Evolutionary conservation across 208 protist species (phyloP).

Genomic region (Crithidia thermophila): DNA sequence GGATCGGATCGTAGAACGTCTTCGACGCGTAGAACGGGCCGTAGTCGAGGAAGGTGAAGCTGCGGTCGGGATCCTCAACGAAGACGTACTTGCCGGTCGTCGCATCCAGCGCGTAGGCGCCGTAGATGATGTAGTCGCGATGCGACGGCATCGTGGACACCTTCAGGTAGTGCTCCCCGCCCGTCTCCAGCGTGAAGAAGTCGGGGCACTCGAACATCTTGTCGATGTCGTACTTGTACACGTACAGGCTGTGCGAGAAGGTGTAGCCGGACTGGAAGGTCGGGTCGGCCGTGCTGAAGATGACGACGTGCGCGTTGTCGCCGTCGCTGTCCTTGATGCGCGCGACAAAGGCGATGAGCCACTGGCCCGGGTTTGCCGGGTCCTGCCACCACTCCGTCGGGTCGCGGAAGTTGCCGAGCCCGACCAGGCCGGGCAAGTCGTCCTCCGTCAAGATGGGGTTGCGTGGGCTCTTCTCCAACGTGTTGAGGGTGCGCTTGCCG

Average conservation of each 20-base stretch:
- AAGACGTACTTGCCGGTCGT: conserved; percentile 34
- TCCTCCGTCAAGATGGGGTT: conserved; percentile 49
- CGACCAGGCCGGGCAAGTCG: conserved; percentile 38
- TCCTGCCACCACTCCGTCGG: conserved; percentile 56
- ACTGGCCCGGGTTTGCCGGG: conserved; percentile 37
- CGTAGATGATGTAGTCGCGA: conserved; percentile 51
- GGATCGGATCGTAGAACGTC: conserved; percentile 53
- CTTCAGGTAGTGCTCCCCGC: conserved; percentile 47
- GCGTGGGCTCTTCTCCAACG: conserved; percentile 33
- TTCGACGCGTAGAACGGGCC: conserved; percentile 51
- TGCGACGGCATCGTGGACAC: conserved; percentile 47
- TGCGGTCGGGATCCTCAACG: conserved; percentile 33
- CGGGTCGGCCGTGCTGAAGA: conserved; percentile 47
- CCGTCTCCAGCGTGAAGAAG: conserved; percentile 43
- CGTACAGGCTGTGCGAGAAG: conserved; percentile 49
- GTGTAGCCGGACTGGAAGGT: conserved; percentile 50
- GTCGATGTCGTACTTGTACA: conserved; percentile 36
- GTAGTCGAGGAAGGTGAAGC: conserved; percentile 53
- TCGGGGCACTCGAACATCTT: conserved; percentile 55
- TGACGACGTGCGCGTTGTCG: conserved; percentile 47
- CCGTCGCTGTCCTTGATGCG: conserved; percentile 38
- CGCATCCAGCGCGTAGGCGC: conserved; percentile 24
- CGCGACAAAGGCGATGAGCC: conserved; percentile 47
- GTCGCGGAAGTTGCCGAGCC: conserved; percentile 51
- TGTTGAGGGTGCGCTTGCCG: conserved; percentile 32